Base-by-base conservation (phyloP, 2,329 filamentous ascomycete species). In the Xenoacremonium recifei region DNA sequence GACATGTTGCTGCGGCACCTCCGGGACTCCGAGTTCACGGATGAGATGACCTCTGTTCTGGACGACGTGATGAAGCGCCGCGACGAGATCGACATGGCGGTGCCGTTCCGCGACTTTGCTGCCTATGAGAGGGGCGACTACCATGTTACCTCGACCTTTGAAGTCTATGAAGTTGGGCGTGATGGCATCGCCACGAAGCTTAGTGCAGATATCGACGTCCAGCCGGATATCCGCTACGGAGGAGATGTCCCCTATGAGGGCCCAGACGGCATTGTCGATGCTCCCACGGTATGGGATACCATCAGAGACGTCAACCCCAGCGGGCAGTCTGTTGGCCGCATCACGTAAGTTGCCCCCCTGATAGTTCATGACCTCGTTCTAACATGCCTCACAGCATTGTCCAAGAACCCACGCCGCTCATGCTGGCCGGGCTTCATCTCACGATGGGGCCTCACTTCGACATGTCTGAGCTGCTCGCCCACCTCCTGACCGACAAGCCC, bases 401-500 rank as follows among this genome's bases (percentile, higher is more conserved):
- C 19, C 72, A 80, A 48, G 80, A 84, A 49, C 80, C 79, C 2
- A 76, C 77, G 2, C 77, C 80, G 0, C 69, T 82, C 6, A 70
- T 80, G 25, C 77, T 84, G 38, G 79, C 74, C 2, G 76, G 77
- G 0, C 64, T 82, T 3, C 80, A 84, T 54, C 62, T 80, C 41
- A 78, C 78, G 3, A 73, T 83, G 67, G 67, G 72, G 20, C 57
- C 71, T 11, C 65, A 76, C 43, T 84, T 84, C 49, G 79, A 84
- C 53, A 79, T 84, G 75, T 72, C 81, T 35, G 79, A 82, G 47
- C 64, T 84, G 2, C 77, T 79, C 43, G 60, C 63, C 13, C 70
- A 79, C 47, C 65, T 84, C 13, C 69, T 81, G 5, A 68, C 73
- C 11, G 72, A 75, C n/a, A 59, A 55, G 6, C 60, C 58, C 20